phyloP scores from a whole-genome alignment of 169 alveolate species.

The Cryptosporidium canis region DNA sequence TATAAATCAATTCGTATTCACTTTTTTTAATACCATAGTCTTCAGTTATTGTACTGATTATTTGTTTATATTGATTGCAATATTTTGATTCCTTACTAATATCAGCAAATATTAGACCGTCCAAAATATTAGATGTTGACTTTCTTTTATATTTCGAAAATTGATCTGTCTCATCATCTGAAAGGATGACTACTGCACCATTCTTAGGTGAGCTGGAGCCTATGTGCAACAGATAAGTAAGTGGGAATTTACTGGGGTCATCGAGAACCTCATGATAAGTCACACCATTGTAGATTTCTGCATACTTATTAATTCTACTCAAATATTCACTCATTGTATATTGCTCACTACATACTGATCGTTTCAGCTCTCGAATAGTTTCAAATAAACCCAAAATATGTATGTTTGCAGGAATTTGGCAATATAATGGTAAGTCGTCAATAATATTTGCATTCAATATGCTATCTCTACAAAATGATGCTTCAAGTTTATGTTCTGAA shows the following conservation, averaged over 20 bases:
- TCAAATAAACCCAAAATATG: conserved; percentile 30
- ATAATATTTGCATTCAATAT: not conserved
- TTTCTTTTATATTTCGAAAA: not conserved
- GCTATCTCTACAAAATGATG: not conserved
- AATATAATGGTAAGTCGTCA: conserved; percentile 31
- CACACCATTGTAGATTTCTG: conserved; percentile 50
- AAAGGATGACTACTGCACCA: conserved; percentile 15
- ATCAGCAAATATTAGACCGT: conserved; percentile 15
- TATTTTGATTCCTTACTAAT: conserved; percentile 42
- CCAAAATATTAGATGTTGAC: not conserved
- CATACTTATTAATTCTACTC: conserved; percentile 20
- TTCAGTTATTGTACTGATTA: conserved; percentile 44
- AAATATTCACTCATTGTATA: conserved; percentile 43
- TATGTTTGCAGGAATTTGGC: conserved; percentile 60
- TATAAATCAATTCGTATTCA: conserved; percentile 48
- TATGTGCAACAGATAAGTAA: conserved; percentile 18
- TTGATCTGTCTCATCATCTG: conserved; percentile 7
- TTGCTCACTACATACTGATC: not conserved
- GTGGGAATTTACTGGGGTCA: conserved; percentile 34
- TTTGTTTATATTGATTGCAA: conserved; percentile 55
- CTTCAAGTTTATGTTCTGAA: not conserved
- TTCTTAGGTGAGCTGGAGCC: not conserved
- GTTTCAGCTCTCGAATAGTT: conserved; percentile 35
- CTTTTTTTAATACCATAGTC: conserved; percentile 28
- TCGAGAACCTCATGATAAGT: conserved; percentile 22